These are phyloP conservation scores for Eimeria praecox DNA, from an alignment of 169 alveolate genomes.

Conservation along the genomic window DNA sequence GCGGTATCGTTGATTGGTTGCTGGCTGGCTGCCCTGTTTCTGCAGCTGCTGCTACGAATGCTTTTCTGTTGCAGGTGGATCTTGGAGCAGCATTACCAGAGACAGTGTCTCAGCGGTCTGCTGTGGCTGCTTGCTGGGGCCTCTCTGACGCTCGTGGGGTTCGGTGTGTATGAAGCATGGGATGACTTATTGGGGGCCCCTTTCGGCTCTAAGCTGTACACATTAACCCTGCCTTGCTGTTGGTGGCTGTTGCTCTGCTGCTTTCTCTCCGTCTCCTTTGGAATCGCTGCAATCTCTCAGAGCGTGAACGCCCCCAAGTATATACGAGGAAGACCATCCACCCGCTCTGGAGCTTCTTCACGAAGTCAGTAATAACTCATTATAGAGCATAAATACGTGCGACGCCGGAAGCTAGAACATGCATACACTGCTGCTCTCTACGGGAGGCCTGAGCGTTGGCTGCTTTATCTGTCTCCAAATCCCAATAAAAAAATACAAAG, in stretches of 20 bases:
- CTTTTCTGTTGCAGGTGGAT: constrained; percentile 37
- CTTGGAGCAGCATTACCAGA: constrained; percentile 12
- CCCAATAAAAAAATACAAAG: neutral
- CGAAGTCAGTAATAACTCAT: constrained; percentile 11
- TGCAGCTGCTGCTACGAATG: neutral
- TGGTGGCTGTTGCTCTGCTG: constrained; percentile 75
- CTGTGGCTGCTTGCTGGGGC: constrained; percentile 75
- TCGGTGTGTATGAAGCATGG: constrained; percentile 26
- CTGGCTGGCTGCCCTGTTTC: constrained; percentile 45
- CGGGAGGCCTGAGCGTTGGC: neutral
- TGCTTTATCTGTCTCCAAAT: neutral
- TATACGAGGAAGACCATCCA: constrained; percentile 31
- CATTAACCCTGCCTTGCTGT: constrained; percentile 59
- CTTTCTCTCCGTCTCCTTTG: constrained; percentile 49
- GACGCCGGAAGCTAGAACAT: neutral
- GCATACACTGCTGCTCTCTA: neutral
- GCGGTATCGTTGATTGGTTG: constrained; percentile 9
- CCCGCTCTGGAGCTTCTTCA: constrained; percentile 5
- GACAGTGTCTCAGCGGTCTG: constrained; percentile 42
- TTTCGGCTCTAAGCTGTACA: constrained; percentile 48
- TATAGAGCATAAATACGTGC: neutral
- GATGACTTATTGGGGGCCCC: constrained; percentile 54
- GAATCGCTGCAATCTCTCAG: constrained; percentile 39
- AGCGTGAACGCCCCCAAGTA: constrained; percentile 7
- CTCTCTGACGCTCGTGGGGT: constrained; percentile 44